phyloP scores from a whole-genome alignment of 306 rosid genomes.

The Fragaria iinumae region DNA sequence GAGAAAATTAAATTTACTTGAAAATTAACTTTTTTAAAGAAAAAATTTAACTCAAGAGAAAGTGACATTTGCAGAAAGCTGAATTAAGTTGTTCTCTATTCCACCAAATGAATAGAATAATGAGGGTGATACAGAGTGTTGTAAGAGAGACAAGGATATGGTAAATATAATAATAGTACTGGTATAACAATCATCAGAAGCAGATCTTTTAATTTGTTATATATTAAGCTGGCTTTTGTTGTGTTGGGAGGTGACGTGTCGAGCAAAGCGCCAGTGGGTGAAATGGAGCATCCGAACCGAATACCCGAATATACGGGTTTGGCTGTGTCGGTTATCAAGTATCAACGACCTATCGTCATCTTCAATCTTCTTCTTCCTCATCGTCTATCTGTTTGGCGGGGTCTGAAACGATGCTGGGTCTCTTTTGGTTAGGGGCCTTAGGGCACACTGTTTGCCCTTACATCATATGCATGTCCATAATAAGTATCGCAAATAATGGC shows the following conservation, averaged over 20 bases:
- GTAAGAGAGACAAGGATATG: neutral
- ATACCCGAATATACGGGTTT: neutral
- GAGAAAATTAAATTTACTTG: no score
- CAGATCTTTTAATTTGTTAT: neutral
- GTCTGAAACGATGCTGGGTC: no score
- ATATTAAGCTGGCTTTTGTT: neutral
- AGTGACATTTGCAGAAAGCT: no score
- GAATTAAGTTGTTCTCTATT: no score
- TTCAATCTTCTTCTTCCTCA: neutral
- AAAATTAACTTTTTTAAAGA: no score
- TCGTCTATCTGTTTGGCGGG: no score
- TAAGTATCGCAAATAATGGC: neutral
- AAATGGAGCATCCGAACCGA: neutral
- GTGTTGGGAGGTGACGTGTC: constrained; percentile 6
- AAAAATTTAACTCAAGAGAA: no score
- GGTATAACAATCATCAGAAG: neutral
- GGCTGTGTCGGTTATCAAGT: neutral
- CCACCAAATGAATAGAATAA: constrained; percentile 2
- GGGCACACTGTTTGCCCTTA: neutral
- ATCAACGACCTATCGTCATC: neutral
- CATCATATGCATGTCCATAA: neutral
- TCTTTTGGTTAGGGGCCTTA: neutral
- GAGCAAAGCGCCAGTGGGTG: neutral
- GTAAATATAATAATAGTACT: neutral
- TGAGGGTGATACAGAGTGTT: neutral